Conservation (phyloP, 192 early-diverging fungal genomes). For the Coemansia sp. region DNA sequence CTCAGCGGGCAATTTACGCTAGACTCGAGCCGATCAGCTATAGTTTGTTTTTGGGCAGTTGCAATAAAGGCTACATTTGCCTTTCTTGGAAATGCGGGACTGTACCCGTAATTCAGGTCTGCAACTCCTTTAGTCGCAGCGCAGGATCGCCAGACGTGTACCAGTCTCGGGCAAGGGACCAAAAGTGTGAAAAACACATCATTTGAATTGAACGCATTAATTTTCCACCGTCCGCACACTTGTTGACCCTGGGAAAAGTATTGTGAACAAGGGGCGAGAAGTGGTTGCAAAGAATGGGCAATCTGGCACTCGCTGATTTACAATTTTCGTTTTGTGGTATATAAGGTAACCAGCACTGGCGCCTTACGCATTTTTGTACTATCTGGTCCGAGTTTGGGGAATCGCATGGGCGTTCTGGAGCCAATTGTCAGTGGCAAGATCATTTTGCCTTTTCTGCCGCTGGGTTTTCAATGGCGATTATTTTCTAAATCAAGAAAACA, state of each 20-base stretch:
- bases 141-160: not conserved
- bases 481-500: not conserved
- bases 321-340: not conserved
- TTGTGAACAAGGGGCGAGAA: not conserved
- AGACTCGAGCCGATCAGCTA: not conserved
- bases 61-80: not conserved
- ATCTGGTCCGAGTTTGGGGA: not conserved
- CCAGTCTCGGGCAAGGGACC: not conserved
- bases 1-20: not conserved
- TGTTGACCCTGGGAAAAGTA: not conserved
- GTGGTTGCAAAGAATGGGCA: not conserved
- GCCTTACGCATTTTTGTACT: not conserved
- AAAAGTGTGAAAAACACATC: slow-evolving; percentile 1
- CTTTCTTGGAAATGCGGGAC: not conserved
- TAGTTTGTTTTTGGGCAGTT: not conserved
- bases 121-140: not conserved
- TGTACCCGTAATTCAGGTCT: not conserved
- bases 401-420: not conserved
- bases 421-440: not conserved
- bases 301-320: not conserved
- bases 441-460: slow-evolving; percentile 4
- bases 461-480: not conserved
- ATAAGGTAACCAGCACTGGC: not conserved
- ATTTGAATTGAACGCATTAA: slow-evolving; percentile 1
- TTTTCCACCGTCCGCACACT: not conserved